Evolutionary conservation across 768 basidiomycete genomes (phyloP), one percentile per base, ranked within the genome.

Genomic region (Russula emetica): DNA sequence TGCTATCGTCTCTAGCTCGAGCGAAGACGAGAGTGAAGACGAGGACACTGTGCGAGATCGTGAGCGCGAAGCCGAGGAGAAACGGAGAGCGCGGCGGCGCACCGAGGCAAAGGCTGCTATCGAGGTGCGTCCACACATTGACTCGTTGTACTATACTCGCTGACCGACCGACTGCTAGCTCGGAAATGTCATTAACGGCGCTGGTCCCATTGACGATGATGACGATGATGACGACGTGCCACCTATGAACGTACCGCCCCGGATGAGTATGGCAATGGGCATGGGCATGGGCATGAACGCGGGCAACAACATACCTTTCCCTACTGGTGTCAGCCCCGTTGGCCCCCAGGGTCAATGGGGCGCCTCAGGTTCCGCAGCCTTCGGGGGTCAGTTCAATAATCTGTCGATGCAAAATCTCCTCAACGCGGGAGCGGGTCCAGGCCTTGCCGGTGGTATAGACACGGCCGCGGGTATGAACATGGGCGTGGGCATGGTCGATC

Each of bases 171-270:
- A 38, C 55, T 22, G 18, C 5, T 70, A 93, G 92, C 84, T 93
- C 44, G 91, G 92, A n/a, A 90, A 92, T 66, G 87, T 91, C 53
- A 84, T 93, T 70, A 92, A 94, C 71, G 90, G 92, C 7, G 84
- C 79, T 38, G 85, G 84, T 20, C 86, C 88, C 2, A 71, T 85
- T 47, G 75, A 83, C 6, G 73, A 77, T 52, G 71, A 76, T 9
- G 52, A 60, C 16, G 58, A 54, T 10, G 63, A 55, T 32, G 74
- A 76, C 54, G 74, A 74, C 47, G 77, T 73, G 11, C 60, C 55
- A 38, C 61, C 64, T 18, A 55, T 66, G 64, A 66, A 60, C 55
- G 62, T 60, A n/a, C 63, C 68, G 16, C 66, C 72, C 0, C 74
- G 72, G 54, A 77, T 78, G 74, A 76, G 72, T 67, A 75, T 77